Evolutionary conservation across 495 filamentous ascomycete species (phyloP), one percentile per base, ranked within the genome.

Genomic region (Aspergillus saccharolyticus): DNA sequence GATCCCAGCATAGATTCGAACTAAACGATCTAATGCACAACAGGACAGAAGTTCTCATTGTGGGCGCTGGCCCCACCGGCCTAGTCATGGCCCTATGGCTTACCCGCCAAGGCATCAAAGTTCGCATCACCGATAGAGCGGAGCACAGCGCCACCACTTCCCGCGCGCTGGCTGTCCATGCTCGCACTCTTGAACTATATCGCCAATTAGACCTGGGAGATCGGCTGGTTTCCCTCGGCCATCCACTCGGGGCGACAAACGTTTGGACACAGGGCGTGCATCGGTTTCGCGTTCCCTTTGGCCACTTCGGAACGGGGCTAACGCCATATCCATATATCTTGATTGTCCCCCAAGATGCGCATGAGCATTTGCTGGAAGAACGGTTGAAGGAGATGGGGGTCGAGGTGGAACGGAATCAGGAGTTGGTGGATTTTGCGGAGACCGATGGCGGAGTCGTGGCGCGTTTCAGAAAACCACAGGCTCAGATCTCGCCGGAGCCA

Each of bases 61-160:
- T 68, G 6, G 76, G 76, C 10, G 76, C 70, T 47, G 76, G 76
- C 15, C 73, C 70, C 16, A 69, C 72, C 20, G 76, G 76, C 33
- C 72, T 79, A 10, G 63, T 73, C 3, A 62, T 72, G 18, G 73
- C 75, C 44, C 59, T 77, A 24, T 75, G 65, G 70, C 69, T 78
- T 15, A 62, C 68, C 24, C 57, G 52, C 44, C 69, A 72, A 57
- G 69, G 69, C 22, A 42, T 76, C 43, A 64, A 54, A 2, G 56
- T 72, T 25, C 72, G 66, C 44, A 71, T 76, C 42, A 57, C 75
- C 28, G 75, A 79, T 52, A 62, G 70, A 52, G 63, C 61, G 25
- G 54, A 62, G 5, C 56, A 58, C 0, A 64, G 58, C 2, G 58
- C 63, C n/a, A 39, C 33, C 7, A 39, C 33, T 2, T 39, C 33